Base-by-base conservation (phyloP, 305 asterid genomes). In the Striga hermonthica region DNA sequence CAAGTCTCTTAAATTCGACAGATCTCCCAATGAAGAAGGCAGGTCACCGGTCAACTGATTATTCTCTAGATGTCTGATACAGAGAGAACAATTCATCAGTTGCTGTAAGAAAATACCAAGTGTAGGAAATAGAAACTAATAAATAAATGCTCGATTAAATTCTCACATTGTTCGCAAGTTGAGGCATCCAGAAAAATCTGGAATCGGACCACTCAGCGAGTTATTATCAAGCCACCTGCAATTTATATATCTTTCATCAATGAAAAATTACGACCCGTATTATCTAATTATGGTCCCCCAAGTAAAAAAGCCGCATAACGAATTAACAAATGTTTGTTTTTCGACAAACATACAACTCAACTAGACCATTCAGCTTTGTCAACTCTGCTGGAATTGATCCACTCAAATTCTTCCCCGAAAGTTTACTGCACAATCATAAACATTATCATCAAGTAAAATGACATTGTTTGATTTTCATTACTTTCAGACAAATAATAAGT, bases 171-270 rank as follows among this genome's bases (percentile, higher is more conserved):
- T 86, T 79, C 64, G 83, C 77, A 93, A 81, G 84, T 81, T 80
- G n/a, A 89, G 85, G 75, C 99, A 90, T 66, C 91, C 96, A 41
- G 95, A 81, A 83, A 93, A 86, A 78, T 93, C 99, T 28, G 99
- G 99, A 80, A 93, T 80, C 15, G 88, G 57, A 72, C 99, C 97
- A 58, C 79, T 83, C 60, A 93, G 70, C 12, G 96, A 83, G 75
- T 83, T 93, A 68, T 84, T 86, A 81, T 90, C 84, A 57, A 93
- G 97, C 97, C 95, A 88, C 74, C 99, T 93, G 97, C 82, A 80
- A 49, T 22, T 31, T 53, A 28, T 54, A 73, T 39, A 75, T 5
- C 22, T 66, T 9, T 56, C 48, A 3, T 67, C 41, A 45, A 40
- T 48, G 69, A 49, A 15, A 22, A 65, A 61, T 39, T 22, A 57